phyloP scores from a whole-genome alignment of 495 filamentous ascomycete genomes.

The Articulospora tetracladia region DNA sequence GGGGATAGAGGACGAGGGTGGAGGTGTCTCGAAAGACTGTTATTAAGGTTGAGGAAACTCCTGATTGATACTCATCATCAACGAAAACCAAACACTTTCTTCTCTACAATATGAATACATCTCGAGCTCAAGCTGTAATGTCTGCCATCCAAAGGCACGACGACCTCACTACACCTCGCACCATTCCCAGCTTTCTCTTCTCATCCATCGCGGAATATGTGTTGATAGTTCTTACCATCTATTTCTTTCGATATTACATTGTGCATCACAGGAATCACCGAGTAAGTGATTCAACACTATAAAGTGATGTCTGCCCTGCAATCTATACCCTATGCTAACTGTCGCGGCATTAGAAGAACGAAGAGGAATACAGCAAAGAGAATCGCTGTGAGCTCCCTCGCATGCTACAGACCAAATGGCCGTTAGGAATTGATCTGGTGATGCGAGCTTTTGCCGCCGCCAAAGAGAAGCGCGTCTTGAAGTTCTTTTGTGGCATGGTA shows the following conservation, averaged over 20 bases:
- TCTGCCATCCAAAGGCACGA: background rate
- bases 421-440: constrained; percentile 34
- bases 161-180: background rate
- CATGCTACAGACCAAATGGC: constrained; percentile 24
- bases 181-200: background rate
- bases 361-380: background rate
- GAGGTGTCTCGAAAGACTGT: too few species aligned
- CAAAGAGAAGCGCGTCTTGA: constrained; percentile 27
- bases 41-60: background rate
- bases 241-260: background rate
- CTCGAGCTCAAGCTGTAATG: background rate
- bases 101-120: background rate
- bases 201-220: background rate
- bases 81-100: background rate
- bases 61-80: background rate
- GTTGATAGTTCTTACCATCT: background rate
- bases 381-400: background rate
- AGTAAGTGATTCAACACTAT: background rate
- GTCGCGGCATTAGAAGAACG: background rate
- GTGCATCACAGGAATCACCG: background rate
- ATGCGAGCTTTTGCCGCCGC: constrained; percentile 28
- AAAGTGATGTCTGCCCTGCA: background rate
- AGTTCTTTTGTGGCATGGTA: constrained; percentile 29
- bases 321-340: background rate
- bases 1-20: background rate